Evolutionary conservation across 2,329 filamentous ascomycete genomes (phyloP).

Genomic region (Trichophyton rubrum): DNA sequence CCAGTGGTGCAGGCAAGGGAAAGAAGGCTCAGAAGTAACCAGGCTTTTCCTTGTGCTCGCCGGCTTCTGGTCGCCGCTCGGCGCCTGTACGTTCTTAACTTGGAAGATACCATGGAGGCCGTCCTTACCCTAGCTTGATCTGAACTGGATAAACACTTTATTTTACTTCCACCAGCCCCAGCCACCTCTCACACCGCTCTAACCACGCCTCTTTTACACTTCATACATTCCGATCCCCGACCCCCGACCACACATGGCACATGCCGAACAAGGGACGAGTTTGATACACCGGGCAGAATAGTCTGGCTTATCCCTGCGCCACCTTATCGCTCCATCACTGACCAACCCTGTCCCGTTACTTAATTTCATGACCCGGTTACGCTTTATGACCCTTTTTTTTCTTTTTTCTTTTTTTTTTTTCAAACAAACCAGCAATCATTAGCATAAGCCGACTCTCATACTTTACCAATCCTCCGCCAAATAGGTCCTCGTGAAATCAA

Average conservation of each 20-base stretch:
- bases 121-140: too few relatives aligned
- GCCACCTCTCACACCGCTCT: neutral
- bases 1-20: constrained; percentile 36
- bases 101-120: neutral
- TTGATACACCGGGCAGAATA: neutral
- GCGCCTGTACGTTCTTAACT: neutral
- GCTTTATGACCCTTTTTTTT: neutral
- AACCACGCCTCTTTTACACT: neutral
- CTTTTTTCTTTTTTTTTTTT: neutral
- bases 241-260: neutral
- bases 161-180: neutral
- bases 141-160: neutral
- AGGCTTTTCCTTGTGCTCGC: too few relatives aligned
- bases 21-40: constrained; percentile 31
- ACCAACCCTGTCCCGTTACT: neutral
- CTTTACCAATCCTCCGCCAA: neutral
- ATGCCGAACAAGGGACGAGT: neutral
- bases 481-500: neutral
- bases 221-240: neutral
- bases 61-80: neutral
- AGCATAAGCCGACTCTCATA: neutral
- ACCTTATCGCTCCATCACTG: neutral
- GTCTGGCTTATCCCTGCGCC: neutral
- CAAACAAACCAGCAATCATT: neutral
- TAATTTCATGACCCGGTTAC: constrained; percentile 5